Percentiles rank a stretch among this genome's conserved stretches.
These are phyloP conservation scores for Fusarium euwallaceae DNA, from an alignment of 2,329 filamentous ascomycete genomes.

Conservation along the genomic window DNA sequence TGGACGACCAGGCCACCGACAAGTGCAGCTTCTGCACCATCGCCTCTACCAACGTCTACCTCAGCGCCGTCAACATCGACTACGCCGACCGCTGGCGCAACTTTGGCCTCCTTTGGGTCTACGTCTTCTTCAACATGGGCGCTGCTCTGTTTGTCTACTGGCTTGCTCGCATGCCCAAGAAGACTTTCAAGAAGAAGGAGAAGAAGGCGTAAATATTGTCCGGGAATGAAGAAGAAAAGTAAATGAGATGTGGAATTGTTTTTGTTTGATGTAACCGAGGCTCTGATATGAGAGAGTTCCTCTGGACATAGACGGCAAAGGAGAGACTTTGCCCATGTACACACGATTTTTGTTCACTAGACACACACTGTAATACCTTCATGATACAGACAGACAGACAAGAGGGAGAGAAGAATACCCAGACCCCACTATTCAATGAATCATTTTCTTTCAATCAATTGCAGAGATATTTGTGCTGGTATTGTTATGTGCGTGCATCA, in stretches of 20 bases:
- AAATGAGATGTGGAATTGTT: background rate
- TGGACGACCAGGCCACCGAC: conserved; percentile 60
- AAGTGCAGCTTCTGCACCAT: conserved; percentile 71
- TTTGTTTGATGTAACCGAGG: conserved; percentile 3
- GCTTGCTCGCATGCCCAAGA: conserved; percentile 64
- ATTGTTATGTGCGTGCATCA: background rate
- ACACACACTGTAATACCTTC: conserved; percentile 33
- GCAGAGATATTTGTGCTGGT: background rate
- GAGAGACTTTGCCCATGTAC: conserved; percentile 29
- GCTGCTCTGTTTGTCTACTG: conserved; percentile 70
- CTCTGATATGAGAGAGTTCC: background rate
- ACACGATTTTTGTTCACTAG: conserved; percentile 28
- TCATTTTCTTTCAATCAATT: background rate
- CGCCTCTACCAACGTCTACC: conserved; percentile 64
- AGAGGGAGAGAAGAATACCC: conserved; percentile 30
- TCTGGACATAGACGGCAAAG: conserved; percentile 35
- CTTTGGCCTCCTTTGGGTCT: conserved; percentile 73
- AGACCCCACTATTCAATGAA: conserved; percentile 32
- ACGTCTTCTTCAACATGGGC: conserved; percentile 69
- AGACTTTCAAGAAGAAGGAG: conserved; percentile 47
- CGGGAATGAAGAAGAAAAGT: background rate
- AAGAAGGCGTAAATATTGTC: conserved; percentile 47
- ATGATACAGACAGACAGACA: conserved; percentile 24
- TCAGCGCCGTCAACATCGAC: conserved; percentile 62
- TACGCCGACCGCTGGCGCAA: conserved; percentile 77